Conservation (phyloP, 2,329 filamentous ascomycete species). For the Colletotrichum sp. region DNA sequence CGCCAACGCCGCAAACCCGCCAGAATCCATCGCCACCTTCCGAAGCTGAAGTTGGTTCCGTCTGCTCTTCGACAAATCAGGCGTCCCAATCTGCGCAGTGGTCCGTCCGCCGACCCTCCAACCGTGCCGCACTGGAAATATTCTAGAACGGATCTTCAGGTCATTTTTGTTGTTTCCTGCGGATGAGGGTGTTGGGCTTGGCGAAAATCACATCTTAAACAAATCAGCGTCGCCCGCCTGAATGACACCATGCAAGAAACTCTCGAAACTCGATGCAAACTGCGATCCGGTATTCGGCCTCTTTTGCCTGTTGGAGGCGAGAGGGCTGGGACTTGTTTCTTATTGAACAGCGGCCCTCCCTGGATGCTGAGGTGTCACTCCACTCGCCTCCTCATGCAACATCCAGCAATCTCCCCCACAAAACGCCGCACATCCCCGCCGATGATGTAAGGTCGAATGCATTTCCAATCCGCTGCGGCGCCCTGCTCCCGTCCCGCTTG, state of each 20-base stretch:
- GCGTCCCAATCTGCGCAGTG: not conserved
- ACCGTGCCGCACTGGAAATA: conserved; percentile 2
- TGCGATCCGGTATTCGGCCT: not conserved
- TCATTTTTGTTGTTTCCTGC: not conserved
- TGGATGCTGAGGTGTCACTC: conserved; percentile 18
- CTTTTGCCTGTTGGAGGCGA: not conserved
- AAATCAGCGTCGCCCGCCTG: not conserved
- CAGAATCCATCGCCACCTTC: conserved; percentile 2
- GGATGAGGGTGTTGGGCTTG: not conserved
- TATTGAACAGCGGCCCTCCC: conserved; percentile 15
- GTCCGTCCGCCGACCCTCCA: not conserved
- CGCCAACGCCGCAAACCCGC: not conserved
- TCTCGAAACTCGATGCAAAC: conserved; percentile 1
- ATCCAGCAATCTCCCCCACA: conserved; percentile 2
- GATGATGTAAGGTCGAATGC: conserved; percentile 19
- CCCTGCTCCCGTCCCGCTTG: not conserved
- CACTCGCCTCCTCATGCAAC: conserved; percentile 16
- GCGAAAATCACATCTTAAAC: not conserved
- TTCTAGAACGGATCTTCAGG: conserved; percentile 14
- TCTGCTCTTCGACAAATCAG: conserved; percentile 4
- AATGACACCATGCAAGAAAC: not conserved
- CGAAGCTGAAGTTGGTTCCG: not conserved
- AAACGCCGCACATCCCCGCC: conserved; percentile 10
- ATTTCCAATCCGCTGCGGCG: not conserved
- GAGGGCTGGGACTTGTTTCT: conserved; percentile 16